A percentile compares a stretch with the other conserved stretches of the same genome.
Conservation (phyloP, 2,329 filamentous ascomycete genomes). For the Aspergillus sp. region DNA sequence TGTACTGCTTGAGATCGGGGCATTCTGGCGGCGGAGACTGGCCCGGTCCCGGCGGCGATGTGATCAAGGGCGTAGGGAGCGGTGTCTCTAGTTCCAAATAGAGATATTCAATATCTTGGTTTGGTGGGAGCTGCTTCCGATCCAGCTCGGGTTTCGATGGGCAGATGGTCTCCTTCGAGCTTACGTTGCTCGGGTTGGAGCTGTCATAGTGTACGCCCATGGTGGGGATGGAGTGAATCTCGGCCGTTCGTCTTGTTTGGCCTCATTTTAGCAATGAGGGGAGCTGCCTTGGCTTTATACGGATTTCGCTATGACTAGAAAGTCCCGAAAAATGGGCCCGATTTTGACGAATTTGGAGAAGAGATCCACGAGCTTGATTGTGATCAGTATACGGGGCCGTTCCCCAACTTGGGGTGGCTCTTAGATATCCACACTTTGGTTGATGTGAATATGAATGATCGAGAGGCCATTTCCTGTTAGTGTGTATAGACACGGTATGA, state of each 20-base stretch:
- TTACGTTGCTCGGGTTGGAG: not conserved
- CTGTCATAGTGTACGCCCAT: not conserved
- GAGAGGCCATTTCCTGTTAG: too few relatives aligned
- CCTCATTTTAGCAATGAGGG: not conserved
- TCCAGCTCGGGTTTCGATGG: not conserved
- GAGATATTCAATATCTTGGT: constrained; percentile 50
- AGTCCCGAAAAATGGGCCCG: not conserved
- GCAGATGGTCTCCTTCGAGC: constrained; percentile 5
- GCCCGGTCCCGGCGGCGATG: constrained; percentile 27
- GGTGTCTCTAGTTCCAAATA: constrained; percentile 64
- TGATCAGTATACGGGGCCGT: not conserved
- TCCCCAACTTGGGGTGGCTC: too few relatives aligned
- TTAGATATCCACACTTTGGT: too few relatives aligned
- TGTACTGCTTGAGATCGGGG: constrained; percentile 66
- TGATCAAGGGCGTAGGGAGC: constrained; percentile 47
- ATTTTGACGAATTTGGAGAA: constrained; percentile 5
- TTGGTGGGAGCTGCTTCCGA: not conserved
- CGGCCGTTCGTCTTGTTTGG: not conserved
- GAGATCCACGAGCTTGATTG: not conserved
- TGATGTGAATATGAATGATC: too few relatives aligned
- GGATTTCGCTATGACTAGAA: not conserved
- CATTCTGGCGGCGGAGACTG: constrained; percentile 50
- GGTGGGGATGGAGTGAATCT: not conserved
- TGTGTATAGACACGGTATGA: too few relatives aligned
- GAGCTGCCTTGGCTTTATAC: not conserved